phyloP scores from a whole-genome alignment of 495 filamentous ascomycete species.

The Penicillium cosmopolitanum region DNA sequence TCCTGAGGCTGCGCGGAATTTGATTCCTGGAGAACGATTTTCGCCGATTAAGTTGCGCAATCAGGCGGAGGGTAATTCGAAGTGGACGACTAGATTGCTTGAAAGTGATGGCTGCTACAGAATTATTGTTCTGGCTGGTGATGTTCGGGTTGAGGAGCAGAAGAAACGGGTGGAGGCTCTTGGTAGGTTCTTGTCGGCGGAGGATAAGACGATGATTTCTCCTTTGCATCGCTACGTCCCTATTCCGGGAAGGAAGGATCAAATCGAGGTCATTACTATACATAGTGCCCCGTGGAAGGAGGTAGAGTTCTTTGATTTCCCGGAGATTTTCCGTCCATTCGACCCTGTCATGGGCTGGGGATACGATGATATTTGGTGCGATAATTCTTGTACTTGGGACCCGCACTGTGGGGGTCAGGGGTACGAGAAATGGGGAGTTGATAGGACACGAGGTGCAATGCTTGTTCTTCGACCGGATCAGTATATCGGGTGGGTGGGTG shows the following conservation, averaged over 20 bases:
- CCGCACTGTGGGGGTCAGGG: conserved; percentile 57
- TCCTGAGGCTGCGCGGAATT: conserved; percentile 31
- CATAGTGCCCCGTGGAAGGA: conserved; percentile 56
- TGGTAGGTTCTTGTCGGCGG: conserved; percentile 40
- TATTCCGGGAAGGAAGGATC: conserved; percentile 34
- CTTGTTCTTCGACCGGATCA: conserved; percentile 65
- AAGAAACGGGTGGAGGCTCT: conserved; percentile 49
- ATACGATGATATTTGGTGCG: conserved; percentile 67
- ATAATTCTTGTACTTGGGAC: conserved; percentile 62
- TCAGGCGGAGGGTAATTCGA: conserved; percentile 55
- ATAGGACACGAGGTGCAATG: conserved; percentile 59
- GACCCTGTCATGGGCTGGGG: conserved; percentile 58
- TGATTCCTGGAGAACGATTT: conserved; percentile 55
- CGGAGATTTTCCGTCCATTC: conserved; percentile 57
- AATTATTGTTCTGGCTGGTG: conserved; percentile 65
- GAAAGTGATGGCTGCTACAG: conserved; percentile 60
- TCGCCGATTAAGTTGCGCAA: conserved; percentile 56
- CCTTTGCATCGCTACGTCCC: conserved; percentile 45
- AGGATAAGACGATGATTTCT: background rate
- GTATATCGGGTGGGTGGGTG: conserved; percentile 64
- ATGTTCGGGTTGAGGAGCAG: conserved; percentile 50
- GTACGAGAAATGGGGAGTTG: conserved; percentile 64
- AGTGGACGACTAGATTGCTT: conserved; percentile 49
- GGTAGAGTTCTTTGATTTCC: conserved; percentile 61
- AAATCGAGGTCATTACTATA: conserved; percentile 60